These are phyloP conservation scores for Trametes punicea DNA, from an alignment of 768 basidiomycete species.

Conservation along the genomic window DNA sequence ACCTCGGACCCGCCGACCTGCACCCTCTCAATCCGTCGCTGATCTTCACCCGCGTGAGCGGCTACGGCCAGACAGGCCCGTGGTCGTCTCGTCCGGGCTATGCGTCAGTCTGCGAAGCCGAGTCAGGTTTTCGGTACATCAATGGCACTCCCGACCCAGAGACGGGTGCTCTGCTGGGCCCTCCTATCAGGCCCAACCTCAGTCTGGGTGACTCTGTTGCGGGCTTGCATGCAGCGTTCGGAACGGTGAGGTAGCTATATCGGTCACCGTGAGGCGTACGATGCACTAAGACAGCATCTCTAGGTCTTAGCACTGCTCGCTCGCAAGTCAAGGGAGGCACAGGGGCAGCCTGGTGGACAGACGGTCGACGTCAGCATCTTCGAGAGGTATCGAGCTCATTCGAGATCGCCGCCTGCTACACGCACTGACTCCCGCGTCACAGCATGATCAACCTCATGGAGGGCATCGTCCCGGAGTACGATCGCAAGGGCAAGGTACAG, in stretches of 20 bases:
- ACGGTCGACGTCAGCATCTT: conserved; percentile 76
- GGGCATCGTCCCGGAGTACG: conserved; percentile 72
- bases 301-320: conserved; percentile 62
- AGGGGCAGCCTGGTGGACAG: conserved; percentile 37
- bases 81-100: conserved; percentile 70
- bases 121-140: conserved; percentile 71
- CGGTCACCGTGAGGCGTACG: background rate
- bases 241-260: conserved; percentile 53
- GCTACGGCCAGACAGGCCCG: conserved; percentile 73
- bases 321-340: conserved; percentile 34
- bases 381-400: conserved; percentile 48
- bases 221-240: conserved; percentile 70
- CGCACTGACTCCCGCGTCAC: background rate
- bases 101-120: conserved; percentile 73
- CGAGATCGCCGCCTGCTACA: background rate
- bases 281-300: background rate
- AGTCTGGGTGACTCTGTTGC: conserved; percentile 72
- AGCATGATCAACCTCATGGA: conserved; percentile 80
- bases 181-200: conserved; percentile 69
- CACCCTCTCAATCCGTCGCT: conserved; percentile 79
- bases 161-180: conserved; percentile 52
- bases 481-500: conserved; percentile 61
- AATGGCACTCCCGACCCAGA: conserved; percentile 59
- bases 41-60: conserved; percentile 85
- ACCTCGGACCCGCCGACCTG: conserved; percentile 53